These are phyloP conservation scores for Melampsora larici-populina DNA, from an alignment of 1,284 basidiomycete species.

Conservation along the genomic window DNA sequence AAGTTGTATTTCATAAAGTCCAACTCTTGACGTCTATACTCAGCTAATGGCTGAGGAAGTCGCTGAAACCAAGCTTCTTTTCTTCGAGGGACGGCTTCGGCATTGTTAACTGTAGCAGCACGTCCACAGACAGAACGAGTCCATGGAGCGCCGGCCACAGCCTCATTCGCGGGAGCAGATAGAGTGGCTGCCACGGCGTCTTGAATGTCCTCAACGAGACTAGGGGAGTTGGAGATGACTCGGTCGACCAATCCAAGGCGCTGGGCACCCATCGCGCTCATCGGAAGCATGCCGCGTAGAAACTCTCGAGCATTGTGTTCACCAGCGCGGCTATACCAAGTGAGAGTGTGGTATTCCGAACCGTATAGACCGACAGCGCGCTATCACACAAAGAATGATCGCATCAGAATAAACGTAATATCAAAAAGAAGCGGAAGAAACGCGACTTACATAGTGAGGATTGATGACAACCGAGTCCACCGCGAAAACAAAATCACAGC, in stretches of 20 bases:
- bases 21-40: conserved; percentile 56
- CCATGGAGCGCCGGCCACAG: conserved; percentile 24
- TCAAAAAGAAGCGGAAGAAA: not conserved
- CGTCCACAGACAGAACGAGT: conserved; percentile 12
- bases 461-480: conserved; percentile 56
- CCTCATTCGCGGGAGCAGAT: not conserved
- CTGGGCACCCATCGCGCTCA: conserved; percentile 49
- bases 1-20: conserved; percentile 58
- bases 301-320: conserved; percentile 51
- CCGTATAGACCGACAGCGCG: conserved; percentile 39
- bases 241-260: conserved; percentile 16
- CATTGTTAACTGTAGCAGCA: not conserved
- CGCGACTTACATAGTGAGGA: conserved; percentile 56
- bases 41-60: conserved; percentile 50
- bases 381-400: conserved; percentile 53
- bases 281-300: conserved; percentile 56
- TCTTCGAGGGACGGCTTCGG: conserved; percentile 49
- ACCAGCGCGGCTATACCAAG: conserved; percentile 45
- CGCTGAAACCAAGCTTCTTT: conserved; percentile 50
- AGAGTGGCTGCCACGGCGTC: conserved; percentile 13
- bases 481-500: conserved; percentile 56
- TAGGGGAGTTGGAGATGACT: not conserved
- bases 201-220: conserved; percentile 1
- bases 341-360: conserved; percentile 35
- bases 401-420: conserved; percentile 46